Conservation (phyloP, 192 early-diverging fungal species). For the Backusella tarrabulga region DNA sequence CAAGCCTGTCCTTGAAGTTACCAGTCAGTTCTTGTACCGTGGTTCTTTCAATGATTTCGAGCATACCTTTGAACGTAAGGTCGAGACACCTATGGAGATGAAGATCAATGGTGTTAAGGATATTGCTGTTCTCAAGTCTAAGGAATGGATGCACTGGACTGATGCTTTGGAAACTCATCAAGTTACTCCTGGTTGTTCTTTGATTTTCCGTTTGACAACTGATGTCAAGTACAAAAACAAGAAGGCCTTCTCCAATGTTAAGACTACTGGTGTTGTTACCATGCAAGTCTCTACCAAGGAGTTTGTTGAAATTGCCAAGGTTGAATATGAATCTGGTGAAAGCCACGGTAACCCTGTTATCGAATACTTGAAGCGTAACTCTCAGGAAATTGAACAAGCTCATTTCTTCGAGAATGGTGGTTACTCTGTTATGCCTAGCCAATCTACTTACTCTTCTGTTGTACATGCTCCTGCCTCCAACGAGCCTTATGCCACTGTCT, state of each 20-base stretch:
- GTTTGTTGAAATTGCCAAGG: constrained; percentile 78
- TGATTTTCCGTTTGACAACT: constrained; percentile 81
- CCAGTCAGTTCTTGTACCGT: constrained; percentile 90
- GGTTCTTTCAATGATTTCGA: constrained; percentile 86
- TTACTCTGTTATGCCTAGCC: constrained; percentile 88
- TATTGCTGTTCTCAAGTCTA: constrained; percentile 85
- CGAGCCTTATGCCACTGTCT: constrained; percentile 81
- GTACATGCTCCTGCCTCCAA: constrained; percentile 87
- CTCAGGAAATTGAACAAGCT: constrained; percentile 85
- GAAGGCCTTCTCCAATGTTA: constrained; percentile 65
- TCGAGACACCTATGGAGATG: constrained; percentile 79
- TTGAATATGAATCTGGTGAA: constrained; percentile 73
- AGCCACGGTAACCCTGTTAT: constrained; percentile 86
- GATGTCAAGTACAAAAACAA: constrained; percentile 58
- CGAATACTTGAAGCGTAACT: constrained; percentile 85
- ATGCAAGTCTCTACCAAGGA: constrained; percentile 82
- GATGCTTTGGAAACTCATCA: constrained; percentile 56
- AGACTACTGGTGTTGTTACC: constrained; percentile 71
- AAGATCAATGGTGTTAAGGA: constrained; percentile 75
- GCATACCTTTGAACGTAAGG: constrained; percentile 81
- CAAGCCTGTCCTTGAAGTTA: constrained; percentile 83
- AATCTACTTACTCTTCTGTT: constrained; percentile 81
- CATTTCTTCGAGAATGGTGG: constrained; percentile 88
- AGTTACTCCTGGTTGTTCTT: constrained; percentile 58
- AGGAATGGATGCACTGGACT: constrained; percentile 84